Evolutionary conservation across 352 stramenopile genomes (phyloP).

Genomic region (Aphanomyces euteiches): DNA sequence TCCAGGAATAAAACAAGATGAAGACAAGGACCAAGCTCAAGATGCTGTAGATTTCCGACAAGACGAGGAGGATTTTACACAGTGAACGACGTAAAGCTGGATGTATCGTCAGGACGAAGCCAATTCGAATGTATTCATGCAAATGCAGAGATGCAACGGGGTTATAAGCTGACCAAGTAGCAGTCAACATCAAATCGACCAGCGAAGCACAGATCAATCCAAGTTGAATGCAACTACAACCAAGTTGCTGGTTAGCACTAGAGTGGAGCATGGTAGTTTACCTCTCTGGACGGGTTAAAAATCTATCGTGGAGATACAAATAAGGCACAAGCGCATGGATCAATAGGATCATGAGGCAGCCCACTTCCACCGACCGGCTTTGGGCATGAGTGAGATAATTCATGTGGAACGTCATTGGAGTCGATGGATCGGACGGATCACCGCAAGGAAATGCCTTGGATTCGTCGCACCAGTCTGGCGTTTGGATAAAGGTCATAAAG

Average conservation of each 20-base stretch:
- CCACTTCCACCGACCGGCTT: background rate
- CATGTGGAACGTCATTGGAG: constrained; percentile 71
- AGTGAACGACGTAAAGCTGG: constrained; percentile 4
- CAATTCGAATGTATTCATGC: background rate
- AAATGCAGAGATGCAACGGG: background rate
- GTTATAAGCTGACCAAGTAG: background rate
- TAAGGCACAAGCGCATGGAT: constrained; percentile 6
- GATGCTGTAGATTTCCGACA: constrained; percentile 29
- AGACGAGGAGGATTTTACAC: constrained; percentile 16
- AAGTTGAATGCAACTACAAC: background rate
- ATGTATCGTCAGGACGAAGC: constrained; percentile 11
- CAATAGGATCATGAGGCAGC: constrained; percentile 5
- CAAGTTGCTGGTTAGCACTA: constrained; percentile 7
- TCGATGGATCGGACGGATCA: constrained; percentile 68
- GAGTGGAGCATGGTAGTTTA: background rate
- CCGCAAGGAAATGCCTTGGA: constrained; percentile 42
- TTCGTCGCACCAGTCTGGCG: constrained; percentile 55
- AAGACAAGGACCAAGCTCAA: constrained; percentile 39
- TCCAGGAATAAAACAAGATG: constrained; percentile 53
- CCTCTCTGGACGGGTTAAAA: constrained; percentile 13
- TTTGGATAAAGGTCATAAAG: constrained; percentile 49
- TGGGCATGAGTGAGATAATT: constrained; percentile 66
- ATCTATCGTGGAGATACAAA: background rate
- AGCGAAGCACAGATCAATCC: background rate
- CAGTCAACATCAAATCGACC: constrained; percentile 18